Percentiles rank a stretch among this genome's conserved stretches.
phyloP scores from a whole-genome alignment of 1,139 yeast genomes.

The Debaryomycetaceae sp. region DNA sequence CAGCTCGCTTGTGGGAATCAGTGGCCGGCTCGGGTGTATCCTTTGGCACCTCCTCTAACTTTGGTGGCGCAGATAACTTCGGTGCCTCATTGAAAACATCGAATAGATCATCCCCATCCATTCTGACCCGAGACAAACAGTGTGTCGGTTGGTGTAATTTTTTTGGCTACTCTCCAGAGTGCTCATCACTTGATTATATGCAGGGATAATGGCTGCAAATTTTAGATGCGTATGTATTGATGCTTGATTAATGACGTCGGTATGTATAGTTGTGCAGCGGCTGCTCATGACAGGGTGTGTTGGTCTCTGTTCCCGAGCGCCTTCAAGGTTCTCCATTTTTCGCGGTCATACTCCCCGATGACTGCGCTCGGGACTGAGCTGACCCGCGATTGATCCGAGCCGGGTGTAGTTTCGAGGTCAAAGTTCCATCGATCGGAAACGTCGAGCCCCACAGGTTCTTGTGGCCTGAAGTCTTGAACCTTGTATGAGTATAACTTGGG shows the following conservation, averaged over 20 bases:
- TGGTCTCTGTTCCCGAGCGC: conserved; percentile 17
- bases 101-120: conserved; percentile 49
- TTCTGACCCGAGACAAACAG: conserved; percentile 1
- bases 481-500: conserved; percentile 7
- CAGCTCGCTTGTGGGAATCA: conserved; percentile 9
- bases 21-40: conserved; percentile 1
- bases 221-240: neutral
- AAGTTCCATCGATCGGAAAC: conserved; percentile 30
- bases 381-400: conserved; percentile 36
- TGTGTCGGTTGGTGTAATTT: neutral
- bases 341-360: conserved; percentile 61
- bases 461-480: conserved; percentile 12
- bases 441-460: neutral
- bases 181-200: conserved; percentile 5
- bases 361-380: conserved; percentile 56
- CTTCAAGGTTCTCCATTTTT: conserved; percentile 57
- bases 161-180: conserved; percentile 1
- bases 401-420: conserved; percentile 31
- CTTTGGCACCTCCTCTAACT: conserved; percentile 4
- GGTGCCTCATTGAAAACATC: conserved; percentile 65
- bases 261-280: conserved; percentile 1
- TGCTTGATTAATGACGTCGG: too few species aligned
- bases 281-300: neutral
- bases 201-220: conserved; percentile 6
- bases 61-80: conserved; percentile 31